Percentiles rank a stretch among this genome's conserved stretches.
Conservation (phyloP, 2,329 filamentous ascomycete genomes). For the Metarhizium robertsii region DNA sequence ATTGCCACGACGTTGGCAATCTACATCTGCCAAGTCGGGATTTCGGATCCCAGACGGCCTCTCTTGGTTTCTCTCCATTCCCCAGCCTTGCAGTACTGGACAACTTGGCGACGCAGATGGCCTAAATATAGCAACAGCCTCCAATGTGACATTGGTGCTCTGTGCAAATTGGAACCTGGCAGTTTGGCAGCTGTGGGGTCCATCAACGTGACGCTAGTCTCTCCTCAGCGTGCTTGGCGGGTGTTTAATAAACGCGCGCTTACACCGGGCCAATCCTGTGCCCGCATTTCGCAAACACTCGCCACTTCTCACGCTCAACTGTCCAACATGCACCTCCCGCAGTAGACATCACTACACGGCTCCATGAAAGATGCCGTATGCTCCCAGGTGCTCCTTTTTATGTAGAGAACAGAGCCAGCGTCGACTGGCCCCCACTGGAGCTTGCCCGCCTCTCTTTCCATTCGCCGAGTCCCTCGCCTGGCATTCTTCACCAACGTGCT, state of each 20-base stretch:
- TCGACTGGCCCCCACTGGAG: background rate
- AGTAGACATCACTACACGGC: background rate
- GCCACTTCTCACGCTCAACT: background rate
- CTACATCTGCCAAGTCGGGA: background rate
- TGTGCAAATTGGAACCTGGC: background rate
- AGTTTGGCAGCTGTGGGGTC: background rate
- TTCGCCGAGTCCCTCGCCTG: background rate
- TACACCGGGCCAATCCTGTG: slow-evolving; percentile 2
- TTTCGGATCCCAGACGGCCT: background rate
- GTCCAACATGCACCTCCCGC: background rate
- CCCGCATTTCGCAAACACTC: background rate
- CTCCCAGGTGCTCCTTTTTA: background rate
- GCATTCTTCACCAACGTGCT: background rate
- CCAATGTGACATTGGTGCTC: background rate
- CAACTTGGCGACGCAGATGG: background rate
- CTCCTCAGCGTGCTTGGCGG: too few species aligned
- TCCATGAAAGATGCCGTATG: background rate
- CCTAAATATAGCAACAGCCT: background rate
- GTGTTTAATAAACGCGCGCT: slow-evolving; percentile 3
- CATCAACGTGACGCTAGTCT: background rate
- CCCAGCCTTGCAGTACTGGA: background rate
- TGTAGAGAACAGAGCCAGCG: background rate
- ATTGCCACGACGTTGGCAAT: background rate
- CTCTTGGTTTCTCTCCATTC: background rate
- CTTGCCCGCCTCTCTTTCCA: background rate